A percentile compares a stretch with the other conserved stretches of the same genome.
phyloP scores from a whole-genome alignment of 805 yeast genomes.

The Lachancea fermentati region DNA sequence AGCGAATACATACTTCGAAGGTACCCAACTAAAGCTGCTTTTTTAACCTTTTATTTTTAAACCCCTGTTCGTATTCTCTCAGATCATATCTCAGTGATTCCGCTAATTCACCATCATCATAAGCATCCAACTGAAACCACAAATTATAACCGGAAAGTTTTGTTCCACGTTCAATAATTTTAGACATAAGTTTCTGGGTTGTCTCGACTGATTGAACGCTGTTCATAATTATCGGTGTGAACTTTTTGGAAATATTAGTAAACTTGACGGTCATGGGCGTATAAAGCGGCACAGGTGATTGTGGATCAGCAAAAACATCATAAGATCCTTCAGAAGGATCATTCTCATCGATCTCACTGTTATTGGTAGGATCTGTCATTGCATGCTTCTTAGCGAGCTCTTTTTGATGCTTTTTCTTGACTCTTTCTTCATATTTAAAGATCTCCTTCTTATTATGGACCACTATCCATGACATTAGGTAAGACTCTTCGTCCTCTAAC shows the following conservation, averaged over 20 bases:
- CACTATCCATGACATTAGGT: conserved; percentile 31
- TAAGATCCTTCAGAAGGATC: conserved; percentile 8
- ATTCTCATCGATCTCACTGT: conserved; percentile 20
- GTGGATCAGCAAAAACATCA: conserved; percentile 29
- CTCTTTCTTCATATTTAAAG: conserved; percentile 17
- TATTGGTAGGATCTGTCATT: neutral
- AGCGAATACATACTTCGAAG: neutral
- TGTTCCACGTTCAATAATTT: conserved; percentile 52
- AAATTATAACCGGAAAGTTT: conserved; percentile 57
- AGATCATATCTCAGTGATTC: conserved; percentile 57
- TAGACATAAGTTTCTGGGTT: conserved; percentile 57
- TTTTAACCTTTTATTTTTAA: conserved; percentile 34
- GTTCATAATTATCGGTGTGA: conserved; percentile 56
- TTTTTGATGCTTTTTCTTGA: conserved; percentile 16
- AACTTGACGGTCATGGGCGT: conserved; percentile 66
- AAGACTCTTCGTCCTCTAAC: conserved; percentile 24
- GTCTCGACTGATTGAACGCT: conserved; percentile 55
- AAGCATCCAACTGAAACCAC: conserved; percentile 83
- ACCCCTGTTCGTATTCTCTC: conserved; percentile 45
- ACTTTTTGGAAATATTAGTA: conserved; percentile 58
- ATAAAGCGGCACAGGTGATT: conserved; percentile 37
- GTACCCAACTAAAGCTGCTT: conserved; percentile 10
- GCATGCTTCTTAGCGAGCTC: conserved; percentile 11
- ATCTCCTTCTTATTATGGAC: conserved; percentile 29
- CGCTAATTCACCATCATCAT: conserved; percentile 59